Percentiles rank a stretch among this genome's conserved stretches.
These are phyloP conservation scores for Stellera chamaejasme DNA, from an alignment of 345 rosid genomes.

Conservation along the genomic window DNA sequence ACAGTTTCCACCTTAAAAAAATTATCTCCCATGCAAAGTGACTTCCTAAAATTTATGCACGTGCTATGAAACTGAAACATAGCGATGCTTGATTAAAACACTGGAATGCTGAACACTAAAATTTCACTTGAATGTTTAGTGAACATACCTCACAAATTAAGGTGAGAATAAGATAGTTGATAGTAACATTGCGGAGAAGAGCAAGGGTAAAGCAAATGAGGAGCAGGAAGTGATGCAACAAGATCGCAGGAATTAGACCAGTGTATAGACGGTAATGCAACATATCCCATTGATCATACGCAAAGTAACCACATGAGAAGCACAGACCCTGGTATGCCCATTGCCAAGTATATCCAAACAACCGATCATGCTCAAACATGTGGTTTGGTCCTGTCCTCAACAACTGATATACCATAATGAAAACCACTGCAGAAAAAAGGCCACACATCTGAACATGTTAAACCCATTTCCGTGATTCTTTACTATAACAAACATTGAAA, in stretches of 20 bases:
- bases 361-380: conserved; percentile 67
- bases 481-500: neutral
- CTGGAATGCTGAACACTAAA: too few species aligned
- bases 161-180: conserved; percentile 84
- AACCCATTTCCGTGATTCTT: neutral
- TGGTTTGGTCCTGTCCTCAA: conserved; percentile 28
- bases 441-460: conserved; percentile 1
- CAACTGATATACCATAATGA: conserved; percentile 48
- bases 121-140: neutral
- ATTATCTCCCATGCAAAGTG: too few species aligned
- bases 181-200: conserved; percentile 67
- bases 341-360: conserved; percentile 61
- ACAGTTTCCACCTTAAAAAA: too few species aligned
- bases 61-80: too few species aligned
- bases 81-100: too few species aligned
- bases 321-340: conserved; percentile 80
- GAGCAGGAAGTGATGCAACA: conserved; percentile 75
- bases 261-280: conserved; percentile 62
- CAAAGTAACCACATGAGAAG: conserved; percentile 91
- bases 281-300: conserved; percentile 96
- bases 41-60: too few species aligned
- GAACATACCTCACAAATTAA: conserved; percentile 75
- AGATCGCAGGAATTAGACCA: conserved; percentile 69
- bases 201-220: conserved; percentile 89
- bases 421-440: conserved; percentile 48